A percentile compares a stretch with the other conserved stretches of the same genome.
Conservation (phyloP, 768 basidiomycete species). For the Leucocoprinus sp. region DNA sequence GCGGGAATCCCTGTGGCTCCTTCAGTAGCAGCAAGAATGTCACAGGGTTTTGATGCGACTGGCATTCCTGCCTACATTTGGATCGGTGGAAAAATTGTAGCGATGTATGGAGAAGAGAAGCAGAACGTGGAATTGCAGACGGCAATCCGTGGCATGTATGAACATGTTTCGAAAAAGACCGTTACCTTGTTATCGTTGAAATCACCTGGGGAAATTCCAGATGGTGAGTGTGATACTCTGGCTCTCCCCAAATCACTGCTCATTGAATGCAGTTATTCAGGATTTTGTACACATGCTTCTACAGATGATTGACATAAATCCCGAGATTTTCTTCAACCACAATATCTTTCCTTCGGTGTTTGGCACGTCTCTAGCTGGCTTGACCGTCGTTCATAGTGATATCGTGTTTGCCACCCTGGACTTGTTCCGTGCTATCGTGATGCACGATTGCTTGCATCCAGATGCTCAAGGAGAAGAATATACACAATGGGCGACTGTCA, state of each 20-base stretch:
- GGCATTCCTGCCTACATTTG: conserved; percentile 86
- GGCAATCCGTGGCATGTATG: conserved; percentile 60
- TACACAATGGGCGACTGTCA: conserved; percentile 51
- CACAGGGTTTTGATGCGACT: conserved; percentile 66
- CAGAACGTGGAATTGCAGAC: conserved; percentile 34
- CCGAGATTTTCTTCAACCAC: conserved; percentile 75
- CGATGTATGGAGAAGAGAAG: conserved; percentile 64
- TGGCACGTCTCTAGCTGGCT: conserved; percentile 64
- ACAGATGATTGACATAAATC: conserved; percentile 56
- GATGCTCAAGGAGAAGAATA: conserved; percentile 33
- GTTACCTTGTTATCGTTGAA: conserved; percentile 61
- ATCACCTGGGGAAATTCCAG: conserved; percentile 69
- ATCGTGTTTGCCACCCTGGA: conserved; percentile 79
- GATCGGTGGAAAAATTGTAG: conserved; percentile 86
- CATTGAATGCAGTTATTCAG: conserved; percentile 66
- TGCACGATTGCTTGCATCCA: conserved; percentile 53
- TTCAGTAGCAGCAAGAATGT: conserved; percentile 68
- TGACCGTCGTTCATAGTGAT: conserved; percentile 78
- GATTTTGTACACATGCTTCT: conserved; percentile 83
- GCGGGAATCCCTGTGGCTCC: conserved; percentile 61
- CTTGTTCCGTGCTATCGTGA: conserved; percentile 65
- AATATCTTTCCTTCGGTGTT: conserved; percentile 72
- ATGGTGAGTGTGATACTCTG: conserved; percentile 51
- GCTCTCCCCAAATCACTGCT: neutral
- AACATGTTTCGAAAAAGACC: conserved; percentile 66